A percentile compares a stretch with the other conserved stretches of the same genome.
Evolutionary conservation across 176 grass and related monocot species (phyloP).

Genomic region (Oryza meridionalis): DNA sequence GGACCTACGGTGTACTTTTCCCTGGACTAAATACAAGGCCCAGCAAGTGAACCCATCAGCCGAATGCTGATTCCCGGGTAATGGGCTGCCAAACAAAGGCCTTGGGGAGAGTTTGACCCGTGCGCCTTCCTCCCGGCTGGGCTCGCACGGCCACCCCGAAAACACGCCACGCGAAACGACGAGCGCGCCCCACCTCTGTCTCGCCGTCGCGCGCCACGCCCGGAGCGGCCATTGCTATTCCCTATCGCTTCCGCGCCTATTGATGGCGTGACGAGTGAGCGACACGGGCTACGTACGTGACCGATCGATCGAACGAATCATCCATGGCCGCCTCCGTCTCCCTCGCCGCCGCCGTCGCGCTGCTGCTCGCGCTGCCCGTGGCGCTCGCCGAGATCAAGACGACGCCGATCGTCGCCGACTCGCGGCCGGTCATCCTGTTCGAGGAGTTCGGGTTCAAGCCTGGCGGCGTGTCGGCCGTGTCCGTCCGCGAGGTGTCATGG

Average conservation of each 20-base stretch:
- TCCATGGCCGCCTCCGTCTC: slow-evolving; percentile 39
- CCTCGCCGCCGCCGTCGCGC: slow-evolving; percentile 22
- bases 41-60: background rate
- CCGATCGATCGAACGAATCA: background rate
- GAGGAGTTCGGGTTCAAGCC: slow-evolving; percentile 69
- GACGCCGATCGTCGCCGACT: slow-evolving; percentile 48
- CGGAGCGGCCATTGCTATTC: slow-evolving; percentile 7
- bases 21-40: background rate
- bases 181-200: background rate
- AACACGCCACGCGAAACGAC: slow-evolving; percentile 47
- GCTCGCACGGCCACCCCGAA: slow-evolving; percentile 50
- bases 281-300: background rate
- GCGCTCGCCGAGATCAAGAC: slow-evolving; percentile 65
- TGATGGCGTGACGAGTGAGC: background rate
- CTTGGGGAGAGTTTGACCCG: slow-evolving; percentile 7
- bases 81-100: no score
- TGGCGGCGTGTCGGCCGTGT: slow-evolving; percentile 44
- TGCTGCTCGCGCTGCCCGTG: background rate
- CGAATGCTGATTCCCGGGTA: background rate
- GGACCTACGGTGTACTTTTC: no score
- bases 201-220: slow-evolving; percentile 29
- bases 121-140: background rate
- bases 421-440: slow-evolving; percentile 64
- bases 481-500: slow-evolving; percentile 49
- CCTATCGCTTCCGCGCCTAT: background rate